Evolutionary conservation across 169 alveolate species (phyloP), one percentile per base, ranked within the genome.

Genomic region (Theileria sp.): DNA sequence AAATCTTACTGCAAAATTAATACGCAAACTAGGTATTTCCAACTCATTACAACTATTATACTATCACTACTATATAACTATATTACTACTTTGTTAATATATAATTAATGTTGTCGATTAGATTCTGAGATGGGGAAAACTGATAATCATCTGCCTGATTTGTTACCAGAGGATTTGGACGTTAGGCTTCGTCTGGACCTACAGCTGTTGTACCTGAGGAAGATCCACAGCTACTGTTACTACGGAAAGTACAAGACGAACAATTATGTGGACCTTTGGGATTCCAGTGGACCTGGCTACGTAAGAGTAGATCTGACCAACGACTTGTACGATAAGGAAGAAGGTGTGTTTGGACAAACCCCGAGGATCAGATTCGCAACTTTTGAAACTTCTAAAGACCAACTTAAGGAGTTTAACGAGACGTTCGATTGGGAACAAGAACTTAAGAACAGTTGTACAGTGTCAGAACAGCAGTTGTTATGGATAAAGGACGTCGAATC

Each of bases 401-500:
- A 68, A 8, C 74, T 4, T 54, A 30, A 2, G 71, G 67, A 25
- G 26, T 21, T 25, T 9, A 66, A 9, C 67, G 10, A 6, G 82
- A 54, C 30, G 23, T 44, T 21, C 74, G 88, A 64, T 6, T 82
- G 88, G 88, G 87, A 80, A 71, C 65, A 82, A 74, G 84, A 82
- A 56, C 68, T 76, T 30, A 25, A 32, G 26, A 25, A 75, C n/a
- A 28, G 80, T 13, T 78, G 77, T 68, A 77, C 68, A 17, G 90
- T 84, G n/a, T 84, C 90, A 15, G 69, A 78, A 50, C 64, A 79
- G 7, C 90, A 84, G 79, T 50, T 84, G 28, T 86, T 75, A 38
- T 84, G 90, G 90, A 64, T 84, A 67, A 65, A 77, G 6, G 90
- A 84, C 36, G 90, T 84, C 7, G 90, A 84, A 58, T 76, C 86